These are phyloP conservation scores for Entomortierella lignicola DNA, from an alignment of 192 early-diverging fungal species.

Conservation along the genomic window DNA sequence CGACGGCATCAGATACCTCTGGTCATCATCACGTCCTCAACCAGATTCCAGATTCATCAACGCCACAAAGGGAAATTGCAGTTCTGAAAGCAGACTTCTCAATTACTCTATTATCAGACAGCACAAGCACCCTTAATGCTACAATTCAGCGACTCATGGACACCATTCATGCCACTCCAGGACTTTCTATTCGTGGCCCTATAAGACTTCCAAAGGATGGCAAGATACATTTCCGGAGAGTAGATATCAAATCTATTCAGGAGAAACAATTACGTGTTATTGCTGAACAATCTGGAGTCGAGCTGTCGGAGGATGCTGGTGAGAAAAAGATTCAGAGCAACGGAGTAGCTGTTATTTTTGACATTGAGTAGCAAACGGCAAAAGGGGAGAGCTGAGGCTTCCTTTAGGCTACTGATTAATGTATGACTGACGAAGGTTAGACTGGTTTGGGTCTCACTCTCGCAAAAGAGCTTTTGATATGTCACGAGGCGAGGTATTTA, in stretches of 20 bases:
- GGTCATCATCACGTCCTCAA: too few species aligned
- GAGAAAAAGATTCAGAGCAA: slow-evolving; percentile 19
- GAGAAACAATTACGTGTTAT: slow-evolving; percentile 25
- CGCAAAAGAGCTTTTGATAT: too few species aligned
- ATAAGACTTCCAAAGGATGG: slow-evolving; percentile 42
- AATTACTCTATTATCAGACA: slow-evolving; percentile 40
- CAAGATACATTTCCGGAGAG: slow-evolving; percentile 40
- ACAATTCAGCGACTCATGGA: slow-evolving; percentile 45
- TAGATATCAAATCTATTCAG: slow-evolving; percentile 42
- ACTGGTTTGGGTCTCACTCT: too few species aligned
- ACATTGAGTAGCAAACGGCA: slow-evolving; percentile 31
- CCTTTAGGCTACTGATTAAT: too few species aligned
- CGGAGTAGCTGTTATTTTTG: slow-evolving; percentile 33
- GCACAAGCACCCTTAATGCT: slow-evolving; percentile 31
- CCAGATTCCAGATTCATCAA: too few species aligned
- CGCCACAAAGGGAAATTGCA: neutral
- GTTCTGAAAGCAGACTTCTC: slow-evolving; percentile 40
- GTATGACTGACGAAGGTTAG: too few species aligned
- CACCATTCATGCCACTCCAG: slow-evolving; percentile 21
- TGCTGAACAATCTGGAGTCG: slow-evolving; percentile 24
- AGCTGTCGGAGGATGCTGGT: slow-evolving; percentile 22
- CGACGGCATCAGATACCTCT: too few species aligned
- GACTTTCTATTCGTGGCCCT: slow-evolving; percentile 38
- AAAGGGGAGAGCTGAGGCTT: too few species aligned
- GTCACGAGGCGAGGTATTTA: too few species aligned